Conservation (phyloP, 495 filamentous ascomycete species). For the Aspergillus indologenus region DNA sequence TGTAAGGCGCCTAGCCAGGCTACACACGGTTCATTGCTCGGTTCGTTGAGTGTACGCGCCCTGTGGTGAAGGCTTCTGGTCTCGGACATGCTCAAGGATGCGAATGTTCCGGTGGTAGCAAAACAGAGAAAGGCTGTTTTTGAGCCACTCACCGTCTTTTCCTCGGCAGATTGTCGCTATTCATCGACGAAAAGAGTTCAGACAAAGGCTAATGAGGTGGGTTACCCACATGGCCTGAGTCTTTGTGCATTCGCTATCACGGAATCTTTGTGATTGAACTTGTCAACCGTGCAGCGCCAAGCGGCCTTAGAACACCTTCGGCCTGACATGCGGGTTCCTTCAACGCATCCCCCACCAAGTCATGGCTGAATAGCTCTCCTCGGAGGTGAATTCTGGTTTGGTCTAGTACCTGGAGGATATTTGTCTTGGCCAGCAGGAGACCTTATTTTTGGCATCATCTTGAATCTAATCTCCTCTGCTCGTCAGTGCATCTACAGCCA, state of each 20-base stretch:
- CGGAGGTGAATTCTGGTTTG: constrained; percentile 22
- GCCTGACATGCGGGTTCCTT: constrained; percentile 7
- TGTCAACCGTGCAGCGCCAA: constrained; percentile 21
- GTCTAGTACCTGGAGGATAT: constrained; percentile 12
- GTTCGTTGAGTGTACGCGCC: background rate
- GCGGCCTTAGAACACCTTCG: constrained; percentile 8
- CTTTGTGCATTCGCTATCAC: constrained; percentile 4
- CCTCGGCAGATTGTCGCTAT: background rate
- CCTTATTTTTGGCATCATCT: constrained; percentile 27
- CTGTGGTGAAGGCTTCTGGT: background rate
- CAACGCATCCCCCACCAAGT: constrained; percentile 7
- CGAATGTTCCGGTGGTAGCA: background rate
- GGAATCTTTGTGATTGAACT: constrained; percentile 16
- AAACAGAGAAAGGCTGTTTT: background rate
- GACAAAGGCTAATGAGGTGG: background rate
- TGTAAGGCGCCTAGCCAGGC: constrained; percentile 10
- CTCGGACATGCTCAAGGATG: background rate
- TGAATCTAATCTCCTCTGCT: constrained; percentile 1
- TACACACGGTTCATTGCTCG: background rate
- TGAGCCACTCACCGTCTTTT: constrained; percentile 15
- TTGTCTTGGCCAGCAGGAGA: background rate
- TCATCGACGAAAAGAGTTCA: background rate
- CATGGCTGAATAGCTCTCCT: background rate
- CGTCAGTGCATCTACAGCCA: background rate
- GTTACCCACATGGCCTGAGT: constrained; percentile 1